These are phyloP conservation scores for Heracleum sosnowskyi DNA, from an alignment of 129 eudicot species.

Conservation along the genomic window DNA sequence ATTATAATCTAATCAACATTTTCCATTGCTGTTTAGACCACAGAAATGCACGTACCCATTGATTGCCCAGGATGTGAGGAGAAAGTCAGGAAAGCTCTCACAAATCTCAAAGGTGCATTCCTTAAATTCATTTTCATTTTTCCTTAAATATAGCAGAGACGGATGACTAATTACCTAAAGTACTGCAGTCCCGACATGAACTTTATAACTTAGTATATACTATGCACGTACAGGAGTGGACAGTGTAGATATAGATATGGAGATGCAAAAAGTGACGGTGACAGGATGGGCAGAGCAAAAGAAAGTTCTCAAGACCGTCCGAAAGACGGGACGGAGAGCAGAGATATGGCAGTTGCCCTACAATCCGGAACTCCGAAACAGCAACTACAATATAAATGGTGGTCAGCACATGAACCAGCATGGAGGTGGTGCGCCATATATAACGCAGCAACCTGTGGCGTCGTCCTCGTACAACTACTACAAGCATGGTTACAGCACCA, in stretches of 20 bases:
- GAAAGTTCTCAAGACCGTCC: conserved; percentile 33
- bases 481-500: conserved; percentile 63
- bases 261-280: conserved; percentile 67
- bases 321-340: conserved; percentile 63
- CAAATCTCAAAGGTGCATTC: conserved; percentile 50
- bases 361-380: conserved; percentile 50
- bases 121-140: too few relatives aligned
- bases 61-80: conserved; percentile 68
- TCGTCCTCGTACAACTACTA: conserved; percentile 65
- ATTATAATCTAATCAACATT: neutral
- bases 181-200: too few relatives aligned
- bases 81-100: conserved; percentile 61
- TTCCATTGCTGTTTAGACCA: conserved; percentile 24
- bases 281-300: conserved; percentile 6
- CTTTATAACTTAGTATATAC: too few relatives aligned
- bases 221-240: conserved; percentile 47
- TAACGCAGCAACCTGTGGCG: conserved; percentile 21
- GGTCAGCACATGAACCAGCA: conserved; percentile 20
- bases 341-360: conserved; percentile 73
- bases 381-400: conserved; percentile 29
- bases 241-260: conserved; percentile 66
- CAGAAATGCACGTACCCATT: conserved; percentile 70
- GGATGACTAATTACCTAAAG: too few relatives aligned
- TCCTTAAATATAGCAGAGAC: too few relatives aligned
- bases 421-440: conserved; percentile 13